Evolutionary conservation across 2,329 filamentous ascomycete genomes (phyloP).

Genomic region (Didymella keratinophila): DNA sequence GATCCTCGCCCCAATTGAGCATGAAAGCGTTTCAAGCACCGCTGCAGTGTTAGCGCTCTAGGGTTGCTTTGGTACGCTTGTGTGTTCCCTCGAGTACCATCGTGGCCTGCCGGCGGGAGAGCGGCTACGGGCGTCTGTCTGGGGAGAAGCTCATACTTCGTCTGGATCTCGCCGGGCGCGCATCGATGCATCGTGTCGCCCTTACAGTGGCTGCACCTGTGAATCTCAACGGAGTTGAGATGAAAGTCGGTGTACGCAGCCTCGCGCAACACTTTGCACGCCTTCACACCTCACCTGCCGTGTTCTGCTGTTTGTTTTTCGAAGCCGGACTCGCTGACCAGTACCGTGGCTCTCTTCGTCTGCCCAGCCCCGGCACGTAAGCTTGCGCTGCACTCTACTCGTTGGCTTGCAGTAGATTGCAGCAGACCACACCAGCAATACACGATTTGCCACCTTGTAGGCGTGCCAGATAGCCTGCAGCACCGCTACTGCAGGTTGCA

Average conservation of each 20-base stretch:
- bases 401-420: constrained; percentile 40
- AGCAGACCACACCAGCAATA: constrained; percentile 29
- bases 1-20: constrained; percentile 33
- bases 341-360: constrained; percentile 15
- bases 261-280: constrained; percentile 29
- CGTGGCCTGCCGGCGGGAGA: constrained; percentile 35
- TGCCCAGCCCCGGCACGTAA: constrained; percentile 10
- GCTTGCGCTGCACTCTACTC: constrained; percentile 16
- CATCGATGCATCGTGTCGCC: constrained; percentile 36
- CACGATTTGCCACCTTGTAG: constrained; percentile 33
- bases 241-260: constrained; percentile 40
- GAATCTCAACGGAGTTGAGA: constrained; percentile 38
- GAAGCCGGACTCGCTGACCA: constrained; percentile 26
- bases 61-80: constrained; percentile 27
- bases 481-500: constrained; percentile 44
- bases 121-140: constrained; percentile 32
- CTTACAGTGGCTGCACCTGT: constrained; percentile 29
- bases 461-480: constrained; percentile 29
- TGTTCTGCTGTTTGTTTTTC: constrained; percentile 37
- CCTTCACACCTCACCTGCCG: constrained; percentile 22
- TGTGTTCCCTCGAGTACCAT: constrained; percentile 30
- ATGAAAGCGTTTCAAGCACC: constrained; percentile 41
- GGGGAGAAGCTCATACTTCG: constrained; percentile 40
- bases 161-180: constrained; percentile 16
- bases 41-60: constrained; percentile 30